phyloP scores from a whole-genome alignment of 495 filamentous ascomycete genomes.

The Trichocladium uniseriatum region DNA sequence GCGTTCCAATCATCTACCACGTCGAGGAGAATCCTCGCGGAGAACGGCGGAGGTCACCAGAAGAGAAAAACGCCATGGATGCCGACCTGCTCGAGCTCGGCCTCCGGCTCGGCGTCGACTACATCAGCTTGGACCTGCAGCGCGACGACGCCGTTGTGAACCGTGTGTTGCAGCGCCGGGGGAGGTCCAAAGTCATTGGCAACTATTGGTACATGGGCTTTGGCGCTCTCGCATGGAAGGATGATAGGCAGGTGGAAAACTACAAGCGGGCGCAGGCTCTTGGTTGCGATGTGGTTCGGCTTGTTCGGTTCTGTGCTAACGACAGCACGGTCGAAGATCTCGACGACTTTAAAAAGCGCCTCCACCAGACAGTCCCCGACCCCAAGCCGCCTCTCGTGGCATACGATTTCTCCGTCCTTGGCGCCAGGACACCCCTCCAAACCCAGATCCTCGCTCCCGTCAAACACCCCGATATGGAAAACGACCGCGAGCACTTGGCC shows the following conservation, averaged over 20 bases:
- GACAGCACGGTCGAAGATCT: constrained; percentile 52
- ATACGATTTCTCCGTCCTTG: constrained; percentile 61
- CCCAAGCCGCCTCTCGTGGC: constrained; percentile 55
- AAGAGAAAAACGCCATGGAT: constrained; percentile 43
- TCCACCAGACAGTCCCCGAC: constrained; percentile 39
- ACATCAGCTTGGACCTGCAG: constrained; percentile 56
- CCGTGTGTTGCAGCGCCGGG: constrained; percentile 47
- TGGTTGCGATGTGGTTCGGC: constrained; percentile 61
- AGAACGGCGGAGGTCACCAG: constrained; percentile 27
- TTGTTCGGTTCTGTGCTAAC: constrained; percentile 52
- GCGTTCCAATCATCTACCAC: constrained; percentile 60
- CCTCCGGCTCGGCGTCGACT: constrained; percentile 65
- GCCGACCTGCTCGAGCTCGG: constrained; percentile 56
- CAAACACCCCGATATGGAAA: constrained; percentile 54
- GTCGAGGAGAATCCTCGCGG: constrained; percentile 47
- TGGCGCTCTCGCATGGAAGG: constrained; percentile 50
- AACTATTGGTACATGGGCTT: constrained; percentile 47
- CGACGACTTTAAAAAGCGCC: constrained; percentile 43
- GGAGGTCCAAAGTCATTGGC: constrained; percentile 67
- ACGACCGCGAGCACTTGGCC: constrained; percentile 36
- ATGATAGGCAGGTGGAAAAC: constrained; percentile 45
- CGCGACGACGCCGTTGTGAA: constrained; percentile 43
- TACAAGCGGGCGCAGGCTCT: constrained; percentile 50
- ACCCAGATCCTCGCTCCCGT: constrained; percentile 60
- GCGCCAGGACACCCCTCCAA: constrained; percentile 57